Base-by-base conservation (phyloP, 2,329 filamentous ascomycete genomes). In the Pseudogymnoascus sp. region DNA sequence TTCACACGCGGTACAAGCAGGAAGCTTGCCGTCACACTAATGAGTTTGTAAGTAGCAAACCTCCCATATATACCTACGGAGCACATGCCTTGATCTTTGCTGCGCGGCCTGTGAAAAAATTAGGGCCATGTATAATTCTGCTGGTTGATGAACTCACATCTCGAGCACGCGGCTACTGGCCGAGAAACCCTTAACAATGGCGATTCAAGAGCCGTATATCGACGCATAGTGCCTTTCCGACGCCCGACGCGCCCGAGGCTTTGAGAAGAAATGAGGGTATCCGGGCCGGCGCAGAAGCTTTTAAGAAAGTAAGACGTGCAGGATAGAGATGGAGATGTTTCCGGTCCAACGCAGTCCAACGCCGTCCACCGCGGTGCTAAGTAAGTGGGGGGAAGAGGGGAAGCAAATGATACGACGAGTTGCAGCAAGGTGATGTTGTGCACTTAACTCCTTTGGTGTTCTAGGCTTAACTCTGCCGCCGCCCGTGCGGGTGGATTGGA, bases 1-100 rank as follows among this genome's bases (percentile, higher is more conserved):
- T 76, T 97, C 93, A 73, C 95, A 97, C 17, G 93, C 93, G 7
- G 92, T 96, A 73, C 95, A 99, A 7, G 93, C 92, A 10, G 95
- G 95, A 38, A 97, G 80, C 75, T 97, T 97, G 66, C 95, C 93
- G 77, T 97, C 95, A 72, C 95, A 99, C 86, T 89, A 71, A 19
- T 42, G 33, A 50, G 13, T 40, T 40, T 40, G 42, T 73, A 62
- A 72, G 70, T 64, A 29, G 17, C 10, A 9, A 37, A n/a, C 53
- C n/a, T 56, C 26, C 7, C 29, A 17, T 59, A 17, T 59, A 26
- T 59, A 62, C 44, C 63, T 53, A 23, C 63, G 21, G 46, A 29
- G 26, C 53, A 21, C 66, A 62, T 61, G 88, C 86, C 82, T 96
- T 97, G 74, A 97, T 92, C 79, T 99, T 99, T 62, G 93, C 93